phyloP scores from a whole-genome alignment of 257 asterid genomes.

The Plantago major region DNA sequence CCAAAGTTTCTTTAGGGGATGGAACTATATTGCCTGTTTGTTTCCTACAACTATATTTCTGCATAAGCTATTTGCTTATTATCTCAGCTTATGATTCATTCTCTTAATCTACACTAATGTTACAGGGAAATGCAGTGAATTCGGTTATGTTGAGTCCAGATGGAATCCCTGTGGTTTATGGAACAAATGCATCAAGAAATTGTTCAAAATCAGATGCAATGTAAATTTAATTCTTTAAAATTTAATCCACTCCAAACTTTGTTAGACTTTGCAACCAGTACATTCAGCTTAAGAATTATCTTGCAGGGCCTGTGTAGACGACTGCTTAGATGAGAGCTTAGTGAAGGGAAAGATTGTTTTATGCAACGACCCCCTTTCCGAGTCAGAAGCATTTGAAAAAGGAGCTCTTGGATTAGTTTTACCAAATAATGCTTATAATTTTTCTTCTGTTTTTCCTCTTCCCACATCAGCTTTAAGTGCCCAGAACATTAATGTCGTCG shows the following conservation, averaged over 20 bases:
- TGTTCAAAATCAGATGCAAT: slow-evolving; percentile 2
- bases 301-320: neutral
- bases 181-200: slow-evolving; percentile 6
- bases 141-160: slow-evolving; percentile 18
- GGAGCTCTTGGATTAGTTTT: slow-evolving; percentile 10
- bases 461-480: neutral
- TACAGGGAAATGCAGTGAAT: slow-evolving; percentile 32
- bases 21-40: slow-evolving; percentile 20
- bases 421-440: neutral
- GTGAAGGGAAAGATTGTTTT: slow-evolving; percentile 21
- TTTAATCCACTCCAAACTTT: neutral
- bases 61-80: too few relatives aligned
- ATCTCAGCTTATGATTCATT: neutral
- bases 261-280: too few relatives aligned
- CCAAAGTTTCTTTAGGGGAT: slow-evolving; percentile 24
- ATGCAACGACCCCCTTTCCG: neutral
- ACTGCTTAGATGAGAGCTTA: slow-evolving; percentile 2
- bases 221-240: slow-evolving; percentile 1
- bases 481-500: neutral
- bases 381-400: neutral
- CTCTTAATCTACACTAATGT: neutral
- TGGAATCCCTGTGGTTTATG: slow-evolving; percentile 18
- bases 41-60: too few relatives aligned
- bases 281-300: too few relatives aligned
- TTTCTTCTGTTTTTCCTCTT: slow-evolving; percentile 3